Evolutionary conservation across 768 basidiomycete species (phyloP), one percentile per base, ranked within the genome.

Genomic region (Candolleomyces aberdarensis): DNA sequence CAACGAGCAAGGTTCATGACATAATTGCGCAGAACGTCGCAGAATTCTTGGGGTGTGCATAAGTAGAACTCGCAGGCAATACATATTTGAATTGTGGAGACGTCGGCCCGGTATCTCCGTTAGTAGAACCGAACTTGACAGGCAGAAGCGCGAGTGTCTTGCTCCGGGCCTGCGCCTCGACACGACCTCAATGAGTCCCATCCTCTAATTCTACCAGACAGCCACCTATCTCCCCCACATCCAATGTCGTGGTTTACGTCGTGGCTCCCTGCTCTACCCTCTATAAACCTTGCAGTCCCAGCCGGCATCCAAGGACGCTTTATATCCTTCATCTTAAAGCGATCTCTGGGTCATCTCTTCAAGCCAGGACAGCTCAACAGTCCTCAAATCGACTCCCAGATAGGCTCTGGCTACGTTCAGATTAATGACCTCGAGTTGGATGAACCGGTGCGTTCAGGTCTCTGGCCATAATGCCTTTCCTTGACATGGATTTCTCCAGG

Each of bases 371-470:
- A 95, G 67, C 83, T 97, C 60, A 92, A 97, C 75, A 79, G 85
- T 56, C 83, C 88, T 58, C 87, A 93, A 74, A 89, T 97, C 66
- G 93, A 96, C 67, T 91, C 93, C 31, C 93, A 96, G 74, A 88
- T 98, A 67, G 90, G 92, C n/a, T 89, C 88, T 46, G 96, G 96
- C 17, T 88, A 84, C 70, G 86, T 97, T 4, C 91, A 94, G 73
- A 83, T 98, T 41, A 88, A 88, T 63, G 87, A 94, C 67, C 77
- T 97, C 58, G 85, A 94, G 70, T 75, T 98, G 54, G 85, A 94
- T 71, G 80, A 81, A 54, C 78, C 86, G 72, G 95, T 90, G 68
- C 67, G 87, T 81, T 50, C 26, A 29, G 36, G 32, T 10, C 20
- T 46, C 58, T 50, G 44, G 9, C 57, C 48, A 58, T 40, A 29